Base-by-base conservation (phyloP, 2,329 filamentous ascomycete species). In the Penicillium paneum region DNA sequence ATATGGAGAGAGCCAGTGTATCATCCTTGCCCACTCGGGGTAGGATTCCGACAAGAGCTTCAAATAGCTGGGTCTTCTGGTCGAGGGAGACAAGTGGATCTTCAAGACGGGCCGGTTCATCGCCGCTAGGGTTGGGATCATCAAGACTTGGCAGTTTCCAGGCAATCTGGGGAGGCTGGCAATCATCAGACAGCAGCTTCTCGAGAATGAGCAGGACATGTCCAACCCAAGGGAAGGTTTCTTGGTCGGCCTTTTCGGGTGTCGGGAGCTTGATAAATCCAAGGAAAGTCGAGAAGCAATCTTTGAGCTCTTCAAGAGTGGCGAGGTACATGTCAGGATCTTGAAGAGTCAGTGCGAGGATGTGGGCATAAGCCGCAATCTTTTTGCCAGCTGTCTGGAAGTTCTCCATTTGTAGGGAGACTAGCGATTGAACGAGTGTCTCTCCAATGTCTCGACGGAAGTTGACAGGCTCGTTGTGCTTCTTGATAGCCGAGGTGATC, bases 121-220 rank as follows among this genome's bases (percentile, higher is more conserved):
- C 75, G 32, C 55, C 83, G 72, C 56, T 83, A 72, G 74, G 67
- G 34, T 74, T 73, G 8, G 75, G 64, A 13, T 74, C 71, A 26
- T 82, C 78, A 38, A 68, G 70, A 50, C 71, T 78, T n/a, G 80
- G 79, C 21, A 78, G 71, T 43, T 72, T 87, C 90, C 90, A 96
- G 58, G 82, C 79, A 26, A 89, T 87, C 55, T 89, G 83, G 5
- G 82, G 78, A 3, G 92, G 91, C 60, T 93, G 86, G 64, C 90
- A 87, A 71, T 97, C 94, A 64, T 96, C 89, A 13, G 89, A 88
- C n/a, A 99, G 79, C 31, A 97, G 79, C 49, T 89, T 89, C 77
- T 99, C 94, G 45, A 97, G 81, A 46, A 99, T 89, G 15, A 97
- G 81, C 32, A 99, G 79, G 31, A 97, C 85, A 66, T 94, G 92